Percentiles rank a stretch among this genome's conserved stretches.
Evolutionary conservation across 768 basidiomycete genomes (phyloP).

Genomic region (Mycena amicta): DNA sequence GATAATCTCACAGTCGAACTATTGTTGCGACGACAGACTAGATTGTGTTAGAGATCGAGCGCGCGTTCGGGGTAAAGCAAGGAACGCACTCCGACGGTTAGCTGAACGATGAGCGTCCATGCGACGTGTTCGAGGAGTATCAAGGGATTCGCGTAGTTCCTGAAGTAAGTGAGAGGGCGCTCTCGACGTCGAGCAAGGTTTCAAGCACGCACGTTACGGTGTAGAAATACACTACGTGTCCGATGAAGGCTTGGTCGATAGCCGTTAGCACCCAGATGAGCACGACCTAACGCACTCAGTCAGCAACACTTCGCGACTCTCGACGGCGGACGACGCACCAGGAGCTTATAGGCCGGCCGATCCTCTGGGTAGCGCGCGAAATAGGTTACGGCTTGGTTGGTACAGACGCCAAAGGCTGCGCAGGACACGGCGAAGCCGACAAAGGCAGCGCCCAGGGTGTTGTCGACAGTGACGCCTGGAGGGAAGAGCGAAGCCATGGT

Average conservation of each 20-base stretch:
- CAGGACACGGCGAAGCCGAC: slow-evolving; percentile 44
- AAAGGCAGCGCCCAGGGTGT: slow-evolving; percentile 43
- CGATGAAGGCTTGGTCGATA: slow-evolving; percentile 53
- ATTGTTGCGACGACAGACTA: slow-evolving; percentile 51
- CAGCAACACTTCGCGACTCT: no score
- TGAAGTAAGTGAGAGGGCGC: slow-evolving; percentile 19
- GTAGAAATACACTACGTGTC: slow-evolving; percentile 57
- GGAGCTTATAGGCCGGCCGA: slow-evolving; percentile 21
- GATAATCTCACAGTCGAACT: slow-evolving; percentile 55
- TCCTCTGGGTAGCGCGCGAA: slow-evolving; percentile 43
- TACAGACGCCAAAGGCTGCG: slow-evolving; percentile 41
- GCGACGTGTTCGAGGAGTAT: slow-evolving; percentile 30
- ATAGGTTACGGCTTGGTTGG: slow-evolving; percentile 41
- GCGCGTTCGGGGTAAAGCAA: not conserved
- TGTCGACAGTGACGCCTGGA: slow-evolving; percentile 23
- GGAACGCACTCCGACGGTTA: slow-evolving; percentile 38
- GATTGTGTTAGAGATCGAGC: slow-evolving; percentile 15
- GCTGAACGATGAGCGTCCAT: slow-evolving; percentile 49
- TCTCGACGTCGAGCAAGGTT: not conserved
- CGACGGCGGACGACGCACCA: no score
- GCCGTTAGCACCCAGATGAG: slow-evolving; percentile 43
- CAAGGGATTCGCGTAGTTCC: slow-evolving; percentile 38
- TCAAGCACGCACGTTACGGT: slow-evolving; percentile 47
- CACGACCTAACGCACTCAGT: no score
- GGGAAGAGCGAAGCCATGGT: not conserved